phyloP scores from a whole-genome alignment of 768 basidiomycete genomes.

The Leucocoprinus leucothites region DNA sequence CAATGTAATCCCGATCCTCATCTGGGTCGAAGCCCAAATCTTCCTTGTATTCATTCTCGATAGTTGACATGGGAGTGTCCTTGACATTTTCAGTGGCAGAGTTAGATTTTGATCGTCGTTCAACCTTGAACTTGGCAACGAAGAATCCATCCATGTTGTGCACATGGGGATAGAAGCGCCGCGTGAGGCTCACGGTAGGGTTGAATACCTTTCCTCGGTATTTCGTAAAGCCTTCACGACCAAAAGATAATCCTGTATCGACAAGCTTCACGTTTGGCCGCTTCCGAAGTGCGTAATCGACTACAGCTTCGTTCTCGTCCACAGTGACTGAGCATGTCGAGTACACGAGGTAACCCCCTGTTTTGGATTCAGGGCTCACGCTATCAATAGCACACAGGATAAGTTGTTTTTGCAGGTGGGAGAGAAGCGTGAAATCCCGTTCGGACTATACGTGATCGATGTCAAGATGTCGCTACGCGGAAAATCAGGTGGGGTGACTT shows the following conservation, averaged over 20 bases:
- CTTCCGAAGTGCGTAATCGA: constrained; percentile 95
- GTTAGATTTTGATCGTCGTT: constrained; percentile 59
- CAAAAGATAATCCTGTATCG: constrained; percentile 90
- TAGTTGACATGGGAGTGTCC: constrained; percentile 24
- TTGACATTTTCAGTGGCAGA: constrained; percentile 21
- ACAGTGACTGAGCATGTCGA: constrained; percentile 98
- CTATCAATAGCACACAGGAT: constrained; percentile 98
- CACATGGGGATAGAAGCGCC: constrained; percentile 94
- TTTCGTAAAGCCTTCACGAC: constrained; percentile 84
- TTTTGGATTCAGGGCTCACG: constrained; percentile 82
- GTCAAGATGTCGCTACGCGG: neutral
- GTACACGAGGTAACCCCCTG: constrained; percentile 94
- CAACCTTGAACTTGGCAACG: constrained; percentile 98
- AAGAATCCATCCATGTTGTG: constrained; percentile 99
- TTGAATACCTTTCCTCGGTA: constrained; percentile 91
- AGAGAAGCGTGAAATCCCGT: constrained; percentile 93
- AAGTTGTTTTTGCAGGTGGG: constrained; percentile 97
- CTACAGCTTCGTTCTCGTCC: constrained; percentile 97
- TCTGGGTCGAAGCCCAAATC: constrained; percentile 60
- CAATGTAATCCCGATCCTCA: constrained; percentile 74
- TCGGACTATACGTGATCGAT: constrained; percentile 58
- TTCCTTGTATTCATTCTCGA: constrained; percentile 22
- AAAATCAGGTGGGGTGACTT: constrained; percentile 16
- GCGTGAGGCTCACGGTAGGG: constrained; percentile 73
- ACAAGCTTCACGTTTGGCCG: constrained; percentile 91